Conservation (phyloP, 306 rosid genomes). For the Fragaria nilgerrensis region DNA sequence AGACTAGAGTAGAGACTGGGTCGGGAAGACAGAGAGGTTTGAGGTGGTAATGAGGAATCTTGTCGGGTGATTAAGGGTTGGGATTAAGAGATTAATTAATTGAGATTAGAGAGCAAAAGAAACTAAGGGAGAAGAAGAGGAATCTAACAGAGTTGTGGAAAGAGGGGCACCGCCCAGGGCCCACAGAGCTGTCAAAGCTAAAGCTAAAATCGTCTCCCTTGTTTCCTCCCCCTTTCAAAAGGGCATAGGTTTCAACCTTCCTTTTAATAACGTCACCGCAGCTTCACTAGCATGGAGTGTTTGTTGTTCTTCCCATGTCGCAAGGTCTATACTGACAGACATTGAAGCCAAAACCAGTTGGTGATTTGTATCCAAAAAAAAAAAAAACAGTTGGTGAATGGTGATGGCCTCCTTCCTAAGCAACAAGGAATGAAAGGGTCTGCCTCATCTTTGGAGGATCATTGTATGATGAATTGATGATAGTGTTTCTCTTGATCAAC, state of each 20-base stretch:
- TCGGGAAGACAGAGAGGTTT: background rate
- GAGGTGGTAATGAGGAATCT: constrained; percentile 1
- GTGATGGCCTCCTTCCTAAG: too few species aligned
- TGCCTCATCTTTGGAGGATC: too few species aligned
- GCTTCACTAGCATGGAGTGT: background rate
- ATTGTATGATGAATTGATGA: too few species aligned
- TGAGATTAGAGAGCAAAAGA: background rate
- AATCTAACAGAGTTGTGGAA: background rate
- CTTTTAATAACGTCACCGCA: background rate
- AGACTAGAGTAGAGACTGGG: background rate
- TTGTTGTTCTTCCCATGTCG: too few species aligned
- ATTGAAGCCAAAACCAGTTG: too few species aligned
- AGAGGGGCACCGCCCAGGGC: background rate
- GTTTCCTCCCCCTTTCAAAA: background rate
- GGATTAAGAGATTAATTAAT: background rate
- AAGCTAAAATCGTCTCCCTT: background rate
- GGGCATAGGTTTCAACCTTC: too few species aligned
- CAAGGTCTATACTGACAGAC: too few species aligned
- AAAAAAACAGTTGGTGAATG: too few species aligned
- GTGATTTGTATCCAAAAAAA: too few species aligned
- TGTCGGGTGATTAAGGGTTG: background rate
- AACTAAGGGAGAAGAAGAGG: background rate
- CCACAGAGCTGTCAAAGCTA: background rate
- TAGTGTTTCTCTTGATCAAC: too few species aligned
- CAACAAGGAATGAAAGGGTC: too few species aligned